Conservation (phyloP, 345 rosid species). For the Corchorus olitorius region DNA sequence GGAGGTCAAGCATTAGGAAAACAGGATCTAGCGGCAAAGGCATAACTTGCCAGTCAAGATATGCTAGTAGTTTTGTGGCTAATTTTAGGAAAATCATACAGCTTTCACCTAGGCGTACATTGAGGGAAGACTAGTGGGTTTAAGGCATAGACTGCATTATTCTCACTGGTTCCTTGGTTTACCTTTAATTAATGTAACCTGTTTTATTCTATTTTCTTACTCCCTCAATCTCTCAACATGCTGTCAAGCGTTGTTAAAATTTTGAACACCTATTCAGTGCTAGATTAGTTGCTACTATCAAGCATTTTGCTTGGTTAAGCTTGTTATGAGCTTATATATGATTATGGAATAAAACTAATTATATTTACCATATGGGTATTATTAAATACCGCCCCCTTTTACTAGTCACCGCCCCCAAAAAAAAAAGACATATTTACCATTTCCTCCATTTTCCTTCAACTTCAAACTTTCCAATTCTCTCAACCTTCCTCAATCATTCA, state of each 20-base stretch:
- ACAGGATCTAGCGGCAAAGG: conserved; percentile 17
- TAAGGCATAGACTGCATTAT: background rate
- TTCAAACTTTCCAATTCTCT: too few relatives aligned
- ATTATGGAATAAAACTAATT: too few relatives aligned
- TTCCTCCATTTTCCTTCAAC: too few relatives aligned
- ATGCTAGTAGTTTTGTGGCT: conserved; percentile 30
- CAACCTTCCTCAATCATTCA: too few relatives aligned
- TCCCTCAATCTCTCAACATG: background rate
- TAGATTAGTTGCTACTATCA: background rate
- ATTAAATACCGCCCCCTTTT: too few relatives aligned
- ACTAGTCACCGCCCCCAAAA: too few relatives aligned
- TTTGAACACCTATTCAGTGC: conserved; percentile 1
- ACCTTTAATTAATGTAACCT: background rate
- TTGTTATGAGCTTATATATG: too few relatives aligned
- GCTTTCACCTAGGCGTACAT: conserved; percentile 26
- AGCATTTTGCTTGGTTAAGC: background rate
- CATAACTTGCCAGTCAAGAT: conserved; percentile 28
- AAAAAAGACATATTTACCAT: too few relatives aligned
- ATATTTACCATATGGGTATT: too few relatives aligned
- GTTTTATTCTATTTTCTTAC: background rate
- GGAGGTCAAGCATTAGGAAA: conserved; percentile 31
- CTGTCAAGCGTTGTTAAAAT: background rate
- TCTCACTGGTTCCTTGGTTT: background rate
- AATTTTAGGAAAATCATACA: conserved; percentile 45
- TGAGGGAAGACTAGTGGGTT: conserved; percentile 23